phyloP scores from a whole-genome alignment of 2,329 filamentous ascomycete species.

The Claviceps paspali region DNA sequence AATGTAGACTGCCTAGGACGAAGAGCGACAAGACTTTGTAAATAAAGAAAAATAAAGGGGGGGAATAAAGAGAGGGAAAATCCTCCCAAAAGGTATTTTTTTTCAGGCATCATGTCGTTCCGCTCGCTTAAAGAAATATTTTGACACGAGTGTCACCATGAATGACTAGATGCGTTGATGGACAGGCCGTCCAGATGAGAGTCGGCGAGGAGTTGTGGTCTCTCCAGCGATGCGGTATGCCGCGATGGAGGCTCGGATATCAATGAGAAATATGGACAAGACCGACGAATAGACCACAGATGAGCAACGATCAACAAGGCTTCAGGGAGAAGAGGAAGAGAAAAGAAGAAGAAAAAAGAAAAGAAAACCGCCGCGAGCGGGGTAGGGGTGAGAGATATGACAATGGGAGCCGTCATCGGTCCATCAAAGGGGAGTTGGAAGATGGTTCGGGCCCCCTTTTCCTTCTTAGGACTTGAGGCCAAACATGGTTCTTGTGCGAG shows the following conservation, averaged over 20 bases:
- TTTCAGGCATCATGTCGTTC: neutral
- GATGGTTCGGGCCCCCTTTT: neutral
- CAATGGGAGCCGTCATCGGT: conserved; percentile 16
- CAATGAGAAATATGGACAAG: neutral
- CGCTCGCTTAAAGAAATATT: neutral
- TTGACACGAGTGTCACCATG: neutral
- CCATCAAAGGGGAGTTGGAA: conserved; percentile 10
- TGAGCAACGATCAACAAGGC: conserved; percentile 8
- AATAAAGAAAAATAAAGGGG: neutral
- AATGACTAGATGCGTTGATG: neutral
- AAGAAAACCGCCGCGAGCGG: conserved; percentile 14
- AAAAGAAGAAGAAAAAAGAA: too few relatives aligned
- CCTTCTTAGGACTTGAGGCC: conserved; percentile 24
- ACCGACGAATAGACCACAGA: neutral
- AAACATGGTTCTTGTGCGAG: conserved; percentile 60
- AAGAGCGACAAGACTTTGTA: too few relatives aligned
- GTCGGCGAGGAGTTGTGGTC: neutral
- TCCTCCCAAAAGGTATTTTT: neutral
- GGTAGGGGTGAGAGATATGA: conserved; percentile 14
- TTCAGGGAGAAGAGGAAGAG: too few relatives aligned
- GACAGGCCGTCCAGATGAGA: neutral
- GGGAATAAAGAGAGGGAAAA: neutral
- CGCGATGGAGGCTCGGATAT: conserved; percentile 5
- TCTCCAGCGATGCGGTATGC: neutral
- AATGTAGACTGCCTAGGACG: neutral